These are phyloP conservation scores for Sarocladiaceae sp. DNA, from an alignment of 2,329 filamentous ascomycete species.

Conservation along the genomic window DNA sequence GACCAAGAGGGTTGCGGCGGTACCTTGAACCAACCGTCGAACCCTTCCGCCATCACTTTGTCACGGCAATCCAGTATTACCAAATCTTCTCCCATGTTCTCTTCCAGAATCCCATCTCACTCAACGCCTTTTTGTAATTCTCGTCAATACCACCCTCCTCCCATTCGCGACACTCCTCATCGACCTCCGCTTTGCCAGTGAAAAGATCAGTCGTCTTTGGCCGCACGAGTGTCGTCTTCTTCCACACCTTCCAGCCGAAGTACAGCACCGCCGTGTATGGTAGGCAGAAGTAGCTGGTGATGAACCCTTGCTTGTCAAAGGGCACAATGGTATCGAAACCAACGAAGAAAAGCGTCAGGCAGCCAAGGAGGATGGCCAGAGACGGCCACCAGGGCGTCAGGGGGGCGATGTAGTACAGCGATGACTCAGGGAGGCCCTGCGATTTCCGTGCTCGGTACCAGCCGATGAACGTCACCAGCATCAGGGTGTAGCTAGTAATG, in stretches of 20 bases:
- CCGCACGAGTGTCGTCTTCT: conserved; percentile 50
- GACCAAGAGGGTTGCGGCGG: too few species aligned
- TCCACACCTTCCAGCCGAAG: conserved; percentile 59
- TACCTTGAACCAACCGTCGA: too few species aligned
- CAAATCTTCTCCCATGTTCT: conserved; percentile 34
- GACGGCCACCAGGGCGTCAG: conserved; percentile 47
- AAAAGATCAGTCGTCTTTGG: conserved; percentile 55
- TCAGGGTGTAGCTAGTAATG: conserved; percentile 48
- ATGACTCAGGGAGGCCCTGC: conserved; percentile 37
- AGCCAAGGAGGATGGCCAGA: conserved; percentile 39
- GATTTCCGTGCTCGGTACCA: conserved; percentile 43
- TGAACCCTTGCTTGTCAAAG: conserved; percentile 40
- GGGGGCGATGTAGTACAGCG: conserved; percentile 43
- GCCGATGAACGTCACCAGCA: conserved; percentile 34
- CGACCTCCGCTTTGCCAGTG: conserved; percentile 59
- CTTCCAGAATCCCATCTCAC: conserved; percentile 26
- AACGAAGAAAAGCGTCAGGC: conserved; percentile 46
- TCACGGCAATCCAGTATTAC: conserved; percentile 18
- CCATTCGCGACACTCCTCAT: conserved; percentile 43
- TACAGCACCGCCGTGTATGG: conserved; percentile 51
- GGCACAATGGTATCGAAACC: conserved; percentile 51
- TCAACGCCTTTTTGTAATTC: conserved; percentile 31
- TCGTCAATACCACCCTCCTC: conserved; percentile 40
- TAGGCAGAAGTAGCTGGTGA: conserved; percentile 48
- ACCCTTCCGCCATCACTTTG: neutral